Evolutionary conservation across 2,329 filamentous ascomycete genomes (phyloP).

Genomic region (Hawksworthiomyces lignivorus): DNA sequence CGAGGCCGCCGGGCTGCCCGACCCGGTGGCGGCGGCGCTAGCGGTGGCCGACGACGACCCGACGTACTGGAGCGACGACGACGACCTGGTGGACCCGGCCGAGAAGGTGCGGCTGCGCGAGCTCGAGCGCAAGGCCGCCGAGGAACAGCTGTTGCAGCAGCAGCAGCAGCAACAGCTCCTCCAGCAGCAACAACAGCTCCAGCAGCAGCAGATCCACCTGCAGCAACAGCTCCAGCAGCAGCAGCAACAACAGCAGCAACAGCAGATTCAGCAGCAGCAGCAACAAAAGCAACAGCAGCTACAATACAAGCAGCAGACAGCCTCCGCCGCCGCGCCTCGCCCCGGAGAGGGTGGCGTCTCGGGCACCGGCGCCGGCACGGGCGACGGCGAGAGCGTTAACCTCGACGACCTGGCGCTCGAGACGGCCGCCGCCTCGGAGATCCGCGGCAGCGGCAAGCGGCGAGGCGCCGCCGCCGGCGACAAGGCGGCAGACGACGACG

Average conservation of each 20-base stretch:
- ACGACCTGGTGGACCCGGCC: constrained; percentile 53
- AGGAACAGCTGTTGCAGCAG: constrained; percentile 23
- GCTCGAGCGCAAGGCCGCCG: constrained; percentile 31
- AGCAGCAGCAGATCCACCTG: constrained; percentile 24
- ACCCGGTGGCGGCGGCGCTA: too few species aligned
- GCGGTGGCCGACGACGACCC: constrained; percentile 50
- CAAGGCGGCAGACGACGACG: background rate
- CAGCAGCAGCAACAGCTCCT: constrained; percentile 20
- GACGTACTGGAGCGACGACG: constrained; percentile 56
- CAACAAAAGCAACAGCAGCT: background rate
- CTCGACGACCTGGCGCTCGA: constrained; percentile 3
- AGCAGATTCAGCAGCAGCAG: constrained; percentile 3
- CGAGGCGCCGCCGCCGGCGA: background rate
- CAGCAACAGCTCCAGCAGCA: constrained; percentile 16
- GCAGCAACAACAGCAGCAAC: constrained; percentile 6
- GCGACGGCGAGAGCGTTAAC: constrained; percentile 3
- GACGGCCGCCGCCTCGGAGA: background rate
- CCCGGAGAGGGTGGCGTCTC: background rate
- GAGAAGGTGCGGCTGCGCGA: constrained; percentile 51
- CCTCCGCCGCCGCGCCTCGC: background rate
- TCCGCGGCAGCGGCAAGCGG: constrained; percentile 5
- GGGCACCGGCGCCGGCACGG: background rate
- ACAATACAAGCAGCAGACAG: constrained; percentile 10
- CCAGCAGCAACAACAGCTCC: constrained; percentile 19
- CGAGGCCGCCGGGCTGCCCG: constrained; percentile 23